phyloP scores from a whole-genome alignment of 371 early-diverging fungal species.

The Batrachochytrium dendrobatidis region DNA sequence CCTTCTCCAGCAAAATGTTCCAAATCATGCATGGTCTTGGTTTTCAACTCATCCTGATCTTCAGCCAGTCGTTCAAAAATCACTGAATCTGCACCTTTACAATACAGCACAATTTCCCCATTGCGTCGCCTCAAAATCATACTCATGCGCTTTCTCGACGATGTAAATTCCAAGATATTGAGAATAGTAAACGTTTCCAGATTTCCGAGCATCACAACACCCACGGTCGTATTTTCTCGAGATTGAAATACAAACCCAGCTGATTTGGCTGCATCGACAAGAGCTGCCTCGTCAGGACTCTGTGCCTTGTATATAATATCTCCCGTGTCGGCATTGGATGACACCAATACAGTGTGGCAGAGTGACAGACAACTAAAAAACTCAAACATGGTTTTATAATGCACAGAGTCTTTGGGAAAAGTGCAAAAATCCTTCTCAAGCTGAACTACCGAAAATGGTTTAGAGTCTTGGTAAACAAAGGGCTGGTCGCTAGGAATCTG shows the following conservation, averaged over 20 bases:
- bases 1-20: slow-evolving; percentile 85
- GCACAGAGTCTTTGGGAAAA: neutral
- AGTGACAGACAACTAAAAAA: slow-evolving; percentile 78
- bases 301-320: slow-evolving; percentile 70
- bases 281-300: slow-evolving; percentile 89
- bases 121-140: slow-evolving; percentile 64
- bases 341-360: slow-evolving; percentile 88
- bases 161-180: slow-evolving; percentile 76
- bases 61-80: slow-evolving; percentile 69
- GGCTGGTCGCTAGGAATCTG: too few species aligned
- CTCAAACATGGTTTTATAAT: slow-evolving; percentile 40
- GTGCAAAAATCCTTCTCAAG: too few species aligned
- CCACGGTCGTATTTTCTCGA: slow-evolving; percentile 54
- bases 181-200: slow-evolving; percentile 56
- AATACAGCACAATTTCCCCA: slow-evolving; percentile 62
- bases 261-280: slow-evolving; percentile 77
- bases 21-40: slow-evolving; percentile 61
- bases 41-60: slow-evolving; percentile 50
- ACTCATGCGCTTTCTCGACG: slow-evolving; percentile 89
- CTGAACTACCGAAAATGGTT: too few species aligned
- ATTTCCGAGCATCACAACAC: slow-evolving; percentile 62
- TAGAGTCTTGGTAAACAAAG: too few species aligned
- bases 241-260: slow-evolving; percentile 71
- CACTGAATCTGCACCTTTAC: slow-evolving; percentile 94
- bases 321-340: slow-evolving; percentile 15